Conservation (phyloP, 148 eudicot species). For the Spergularia bocconei region DNA sequence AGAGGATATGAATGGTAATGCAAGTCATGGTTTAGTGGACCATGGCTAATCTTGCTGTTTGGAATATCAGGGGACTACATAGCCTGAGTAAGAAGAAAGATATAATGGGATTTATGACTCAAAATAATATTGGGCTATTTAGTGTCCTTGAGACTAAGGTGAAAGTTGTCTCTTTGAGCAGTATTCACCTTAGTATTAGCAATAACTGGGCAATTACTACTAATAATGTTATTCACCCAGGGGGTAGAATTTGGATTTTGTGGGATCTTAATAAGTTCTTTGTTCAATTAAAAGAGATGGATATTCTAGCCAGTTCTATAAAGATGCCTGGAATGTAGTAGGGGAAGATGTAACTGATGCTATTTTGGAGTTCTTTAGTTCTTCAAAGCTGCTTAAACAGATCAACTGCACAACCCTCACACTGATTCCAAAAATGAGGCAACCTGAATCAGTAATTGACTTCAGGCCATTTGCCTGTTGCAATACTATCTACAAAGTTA, state of each 20-base stretch:
- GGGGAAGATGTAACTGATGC: too few relatives aligned
- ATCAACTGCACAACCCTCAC: not conserved
- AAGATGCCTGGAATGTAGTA: too few relatives aligned
- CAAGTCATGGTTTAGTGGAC: too few relatives aligned
- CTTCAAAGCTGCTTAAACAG: too few relatives aligned
- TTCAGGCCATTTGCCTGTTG: too few relatives aligned
- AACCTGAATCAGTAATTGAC: too few relatives aligned
- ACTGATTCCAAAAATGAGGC: not conserved
- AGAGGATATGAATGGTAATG: too few relatives aligned
- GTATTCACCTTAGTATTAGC: too few relatives aligned
- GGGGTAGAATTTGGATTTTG: not conserved
- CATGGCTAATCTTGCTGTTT: not conserved
- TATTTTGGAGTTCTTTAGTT: not conserved
- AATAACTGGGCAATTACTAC: too few relatives aligned
- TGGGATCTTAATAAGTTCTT: not conserved
- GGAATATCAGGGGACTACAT: not conserved
- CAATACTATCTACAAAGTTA: too few relatives aligned
- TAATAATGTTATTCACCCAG: not conserved
- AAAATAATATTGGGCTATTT: not conserved
- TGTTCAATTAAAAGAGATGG: not conserved
- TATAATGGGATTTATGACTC: not conserved
- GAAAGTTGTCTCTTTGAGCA: rapidly evolving
- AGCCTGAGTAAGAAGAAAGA: not conserved
- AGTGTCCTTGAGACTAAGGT: not conserved
- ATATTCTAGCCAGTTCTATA: too few relatives aligned